Base-by-base conservation (phyloP, 345 rosid genomes). In the Brassica rapa region DNA sequence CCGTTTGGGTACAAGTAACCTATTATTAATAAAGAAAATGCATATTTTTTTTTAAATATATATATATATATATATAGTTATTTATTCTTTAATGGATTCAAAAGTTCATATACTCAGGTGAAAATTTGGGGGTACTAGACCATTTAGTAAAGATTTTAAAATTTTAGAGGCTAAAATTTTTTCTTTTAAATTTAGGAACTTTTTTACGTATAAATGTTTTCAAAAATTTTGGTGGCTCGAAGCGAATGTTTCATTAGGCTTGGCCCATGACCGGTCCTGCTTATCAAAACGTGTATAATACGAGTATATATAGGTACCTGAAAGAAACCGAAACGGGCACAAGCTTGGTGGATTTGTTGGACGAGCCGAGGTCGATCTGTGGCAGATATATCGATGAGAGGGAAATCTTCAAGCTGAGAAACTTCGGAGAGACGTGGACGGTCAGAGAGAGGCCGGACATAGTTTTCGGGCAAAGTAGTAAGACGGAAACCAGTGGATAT, bases 391-490 rank as follows among this genome's bases (percentile, higher is more conserved):
- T 93, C 96, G 75, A 93, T 80, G 66, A 89, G 74, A 8, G 97
- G 96, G 68, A 93, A 86, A 74, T 90, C 74, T 25, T 86, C 81
- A 25, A 88, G 85, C n/a, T 78, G 30, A 0, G 82, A 75, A n/a
- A 93, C 91, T 78, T 93, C 91, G 0, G 86, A 79, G 29, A 91
- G 82, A 2, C 85, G 83, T 6, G 97, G 94, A 5, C 97, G 90
- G 51, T 93, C 93, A 2, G 89, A 81, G 66, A 84, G 87, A 25
- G 91, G 92, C 66, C 97, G 77, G 76, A 91, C 81, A 76, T 88
- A 91, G 73, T 88, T 84, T 62, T 64, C 89, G 74, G 98, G 98
- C 72, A 93, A 76, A 27, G 76, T 80, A 7, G 84, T 53, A 76
- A 72, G 79, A 12, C 75, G 80, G 77, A 77, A 5, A 21, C 95